Evolutionary conservation across 192 early-diverging fungal genomes (phyloP).

Genomic region (Irineochytrium annulatum): DNA sequence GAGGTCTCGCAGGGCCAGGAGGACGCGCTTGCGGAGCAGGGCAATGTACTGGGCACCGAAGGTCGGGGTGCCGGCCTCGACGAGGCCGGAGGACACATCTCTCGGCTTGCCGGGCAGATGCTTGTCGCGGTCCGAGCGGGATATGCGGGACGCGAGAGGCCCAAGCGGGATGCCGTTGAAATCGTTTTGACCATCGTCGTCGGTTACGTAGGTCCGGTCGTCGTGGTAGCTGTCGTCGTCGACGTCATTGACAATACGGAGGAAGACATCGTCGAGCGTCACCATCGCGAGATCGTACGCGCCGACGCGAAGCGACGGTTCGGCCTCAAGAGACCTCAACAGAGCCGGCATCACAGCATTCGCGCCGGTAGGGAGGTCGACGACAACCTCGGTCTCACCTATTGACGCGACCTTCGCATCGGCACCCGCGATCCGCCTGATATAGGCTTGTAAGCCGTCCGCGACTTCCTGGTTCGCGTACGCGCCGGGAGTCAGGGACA

Average conservation of each 20-base stretch:
- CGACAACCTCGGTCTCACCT: constrained; percentile 5
- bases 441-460: constrained; percentile 18
- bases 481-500: no score
- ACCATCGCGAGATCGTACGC: constrained; percentile 1
- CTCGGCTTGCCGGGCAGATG: background rate
- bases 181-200: no score
- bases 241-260: background rate
- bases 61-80: background rate
- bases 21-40: constrained; percentile 16
- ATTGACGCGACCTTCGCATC: background rate
- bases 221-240: background rate
- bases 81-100: background rate
- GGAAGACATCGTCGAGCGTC: constrained; percentile 23
- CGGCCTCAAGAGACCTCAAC: background rate
- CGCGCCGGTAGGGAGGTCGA: constrained; percentile 1
- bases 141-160: no score
- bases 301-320: no score
- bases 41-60: constrained; percentile 7
- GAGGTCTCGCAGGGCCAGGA: constrained; percentile 21
- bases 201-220: no score
- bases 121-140: background rate
- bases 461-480: background rate
- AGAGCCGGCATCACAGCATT: background rate
- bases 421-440: constrained; percentile 19
- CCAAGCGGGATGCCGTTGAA: no score